These are phyloP conservation scores for Cryptococcus sp. DNA, from an alignment of 1,284 basidiomycete genomes.

Conservation along the genomic window DNA sequence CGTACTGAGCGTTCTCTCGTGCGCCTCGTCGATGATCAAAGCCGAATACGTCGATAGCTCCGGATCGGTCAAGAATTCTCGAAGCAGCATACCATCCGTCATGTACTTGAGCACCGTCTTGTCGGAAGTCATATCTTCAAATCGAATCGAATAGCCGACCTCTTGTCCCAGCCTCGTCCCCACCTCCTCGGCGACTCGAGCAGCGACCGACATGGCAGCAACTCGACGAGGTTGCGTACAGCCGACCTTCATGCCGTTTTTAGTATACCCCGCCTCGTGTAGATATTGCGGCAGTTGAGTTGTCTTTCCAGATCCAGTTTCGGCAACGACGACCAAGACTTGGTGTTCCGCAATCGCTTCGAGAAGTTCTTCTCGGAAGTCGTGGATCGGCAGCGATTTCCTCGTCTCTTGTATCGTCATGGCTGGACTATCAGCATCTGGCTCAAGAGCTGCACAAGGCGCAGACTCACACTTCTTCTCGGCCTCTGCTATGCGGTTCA, in stretches of 20 bases:
- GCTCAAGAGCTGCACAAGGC: not conserved
- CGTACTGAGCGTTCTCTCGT: slow-evolving; percentile 90
- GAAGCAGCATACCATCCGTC: slow-evolving; percentile 96
- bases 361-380: slow-evolving; percentile 78
- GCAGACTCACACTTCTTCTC: slow-evolving; percentile 70
- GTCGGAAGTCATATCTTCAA: slow-evolving; percentile 98
- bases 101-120: slow-evolving; percentile 97
- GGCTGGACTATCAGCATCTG: slow-evolving; percentile 50
- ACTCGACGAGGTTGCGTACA: slow-evolving; percentile 98
- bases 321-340: slow-evolving; percentile 84
- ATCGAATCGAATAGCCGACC: slow-evolving; percentile 97
- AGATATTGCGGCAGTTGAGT: slow-evolving; percentile 98
- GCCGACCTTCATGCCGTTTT: slow-evolving; percentile 81
- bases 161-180: slow-evolving; percentile 93
- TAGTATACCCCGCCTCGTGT: slow-evolving; percentile 93
- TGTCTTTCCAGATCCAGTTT: slow-evolving; percentile 96
- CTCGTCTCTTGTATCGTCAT: slow-evolving; percentile 83
- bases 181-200: slow-evolving; percentile 98
- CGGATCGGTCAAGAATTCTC: slow-evolving; percentile 93
- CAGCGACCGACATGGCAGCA: slow-evolving; percentile 98
- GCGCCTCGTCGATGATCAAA: slow-evolving; percentile 93
- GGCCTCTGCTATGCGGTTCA: slow-evolving; percentile 84
- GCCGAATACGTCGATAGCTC: slow-evolving; percentile 87
- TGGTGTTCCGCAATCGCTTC: slow-evolving; percentile 86
- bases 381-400: slow-evolving; percentile 83